Conservation (phyloP, 345 rosid genomes). For the Eucalyptus sideroxylon region DNA sequence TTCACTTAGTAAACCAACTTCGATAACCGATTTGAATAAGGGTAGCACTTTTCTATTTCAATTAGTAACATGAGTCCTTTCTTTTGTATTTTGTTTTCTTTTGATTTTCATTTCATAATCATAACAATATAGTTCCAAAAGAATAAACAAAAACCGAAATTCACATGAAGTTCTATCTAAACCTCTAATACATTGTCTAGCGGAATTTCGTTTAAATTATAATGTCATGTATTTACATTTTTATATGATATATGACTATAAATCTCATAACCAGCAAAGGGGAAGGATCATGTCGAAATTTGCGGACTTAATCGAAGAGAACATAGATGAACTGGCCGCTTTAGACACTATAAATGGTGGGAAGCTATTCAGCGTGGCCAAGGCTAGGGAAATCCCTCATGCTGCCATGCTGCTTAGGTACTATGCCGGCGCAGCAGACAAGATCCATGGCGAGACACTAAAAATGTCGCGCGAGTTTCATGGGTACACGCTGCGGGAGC, state of each 20-base stretch:
- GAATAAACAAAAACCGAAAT: background rate
- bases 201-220: background rate
- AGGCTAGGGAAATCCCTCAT: constrained; percentile 35
- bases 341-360: constrained; percentile 63
- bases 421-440: constrained; percentile 85
- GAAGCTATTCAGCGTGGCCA: constrained; percentile 26
- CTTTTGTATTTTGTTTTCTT: background rate
- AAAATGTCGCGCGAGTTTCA: constrained; percentile 48
- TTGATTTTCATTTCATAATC: background rate
- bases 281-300: constrained; percentile 48
- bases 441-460: constrained; percentile 66
- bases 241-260: background rate
- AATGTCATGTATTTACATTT: background rate
- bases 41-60: background rate
- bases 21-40: background rate
- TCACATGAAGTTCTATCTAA: background rate
- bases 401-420: constrained; percentile 29
- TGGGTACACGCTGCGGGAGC: constrained; percentile 70
- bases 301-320: constrained; percentile 51
- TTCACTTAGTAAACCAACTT: background rate
- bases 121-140: background rate
- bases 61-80: background rate
- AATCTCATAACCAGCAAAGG: constrained; percentile 26
- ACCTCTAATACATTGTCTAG: background rate
- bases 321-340: constrained; percentile 55